Base-by-base conservation (phyloP, 495 filamentous ascomycete species). In the Neurospora sp. region DNA sequence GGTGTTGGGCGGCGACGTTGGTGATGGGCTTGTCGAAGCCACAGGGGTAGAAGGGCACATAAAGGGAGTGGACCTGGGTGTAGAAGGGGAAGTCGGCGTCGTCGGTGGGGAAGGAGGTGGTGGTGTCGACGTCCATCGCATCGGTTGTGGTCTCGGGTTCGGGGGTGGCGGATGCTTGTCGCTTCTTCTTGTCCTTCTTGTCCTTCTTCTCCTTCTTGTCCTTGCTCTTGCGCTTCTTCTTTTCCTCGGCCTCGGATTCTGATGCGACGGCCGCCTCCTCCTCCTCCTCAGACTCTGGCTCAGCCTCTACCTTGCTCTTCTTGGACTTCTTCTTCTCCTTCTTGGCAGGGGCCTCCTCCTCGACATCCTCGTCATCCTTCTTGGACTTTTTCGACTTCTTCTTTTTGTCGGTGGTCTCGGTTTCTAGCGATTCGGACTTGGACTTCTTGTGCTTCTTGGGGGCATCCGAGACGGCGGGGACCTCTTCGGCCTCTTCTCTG, bases 41-140 rank as follows among this genome's bases (percentile, higher is more conserved):
- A 39, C 81, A 72, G 2, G 85, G 85, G 73, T 78, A 84, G 74
- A 87, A 79, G 8, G 85, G 82, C 11, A 85, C 79, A 76, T 85
- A 86, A 41, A 86, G 82, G 10, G 85, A 85, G 59, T 85, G 77
- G 27, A 82, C 82, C 72, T 86, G 85, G 20, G 81, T 85, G 72
- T 82, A 86, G 76, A 87, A 85, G 6, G 85, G 85, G 35, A 83
- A 85, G 23, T 78, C 75, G 38, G 75, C 70, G 14, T 77, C 71
- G 44, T 66, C 54, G 72, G 42, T 8, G 31, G 54, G 54, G 54
- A 66, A 14, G 20, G 48, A 20, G n/a, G 42, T 46, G 2, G 18
- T 66, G 14, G 54, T 42, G 39, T 81, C 79, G 18, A 79, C 70
- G 23, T 80, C 79, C 80, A 79, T 81, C 9, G 74, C 70, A 18